Evolutionary conservation across 2,329 filamentous ascomycete genomes (phyloP).

Genomic region (Apiospora hydei): DNA sequence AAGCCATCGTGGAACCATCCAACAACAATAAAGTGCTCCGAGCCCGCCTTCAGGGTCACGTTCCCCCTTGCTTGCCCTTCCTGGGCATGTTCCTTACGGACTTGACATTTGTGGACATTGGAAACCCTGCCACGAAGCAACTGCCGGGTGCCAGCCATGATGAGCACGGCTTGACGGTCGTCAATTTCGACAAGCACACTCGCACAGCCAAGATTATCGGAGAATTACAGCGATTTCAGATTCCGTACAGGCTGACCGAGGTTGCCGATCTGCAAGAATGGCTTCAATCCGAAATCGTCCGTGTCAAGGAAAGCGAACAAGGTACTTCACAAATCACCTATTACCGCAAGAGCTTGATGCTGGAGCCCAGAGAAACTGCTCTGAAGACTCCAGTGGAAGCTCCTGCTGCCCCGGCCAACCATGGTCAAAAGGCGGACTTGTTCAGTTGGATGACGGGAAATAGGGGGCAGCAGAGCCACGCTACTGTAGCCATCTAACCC

Average conservation of each 20-base stretch:
- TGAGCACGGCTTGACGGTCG: constrained; percentile 77
- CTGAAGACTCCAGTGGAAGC: constrained; percentile 44
- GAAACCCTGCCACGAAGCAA: constrained; percentile 85
- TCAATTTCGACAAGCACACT: constrained; percentile 98
- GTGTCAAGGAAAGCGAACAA: constrained; percentile 69
- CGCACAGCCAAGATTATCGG: constrained; percentile 95
- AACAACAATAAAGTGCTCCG: constrained; percentile 92
- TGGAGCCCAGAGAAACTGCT: constrained; percentile 75
- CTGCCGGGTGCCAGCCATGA: constrained; percentile 63
- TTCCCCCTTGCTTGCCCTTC: constrained; percentile 93
- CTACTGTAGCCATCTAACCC: constrained; percentile 18
- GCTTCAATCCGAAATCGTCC: constrained; percentile 82
- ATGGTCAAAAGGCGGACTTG: constrained; percentile 48
- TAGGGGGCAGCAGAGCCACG: constrained; percentile 40
- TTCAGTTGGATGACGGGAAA: constrained; percentile 62
- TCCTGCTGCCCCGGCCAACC: constrained; percentile 34
- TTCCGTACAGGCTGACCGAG: constrained; percentile 84
- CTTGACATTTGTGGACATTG: constrained; percentile 93
- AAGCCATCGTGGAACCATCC: constrained; percentile 85
- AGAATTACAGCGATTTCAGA: constrained; percentile 94
- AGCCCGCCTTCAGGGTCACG: constrained; percentile 81
- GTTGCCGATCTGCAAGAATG: constrained; percentile 91
- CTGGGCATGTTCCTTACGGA: constrained; percentile 97
- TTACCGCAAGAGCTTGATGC: constrained; percentile 83
- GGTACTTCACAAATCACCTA: constrained; percentile 66